Evolutionary conservation across 495 filamentous ascomycete species (phyloP).

Genomic region (Penicillium longicatenatum): DNA sequence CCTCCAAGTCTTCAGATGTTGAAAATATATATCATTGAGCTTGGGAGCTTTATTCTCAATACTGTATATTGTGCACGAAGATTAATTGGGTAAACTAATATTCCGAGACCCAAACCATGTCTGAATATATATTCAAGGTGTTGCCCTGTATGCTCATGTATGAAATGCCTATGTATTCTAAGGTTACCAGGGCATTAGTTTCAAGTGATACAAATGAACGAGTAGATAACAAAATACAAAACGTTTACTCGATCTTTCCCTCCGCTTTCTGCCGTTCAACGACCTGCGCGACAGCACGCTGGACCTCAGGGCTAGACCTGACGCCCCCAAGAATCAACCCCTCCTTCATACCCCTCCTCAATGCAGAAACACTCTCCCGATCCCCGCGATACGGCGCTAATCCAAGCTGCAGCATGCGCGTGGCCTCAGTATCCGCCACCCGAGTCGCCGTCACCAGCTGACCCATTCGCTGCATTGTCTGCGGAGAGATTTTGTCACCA

Average conservation of each 20-base stretch:
- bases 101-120: too few species aligned
- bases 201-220: too few species aligned
- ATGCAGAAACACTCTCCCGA: conserved; percentile 54
- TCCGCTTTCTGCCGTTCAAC: conserved; percentile 53
- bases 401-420: conserved; percentile 71
- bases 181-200: too few species aligned
- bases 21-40: too few species aligned
- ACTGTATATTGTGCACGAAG: too few species aligned
- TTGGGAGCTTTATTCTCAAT: too few species aligned
- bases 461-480: conserved; percentile 42
- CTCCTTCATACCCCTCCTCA: conserved; percentile 70
- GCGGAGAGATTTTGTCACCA: conserved; percentile 30
- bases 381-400: conserved; percentile 82
- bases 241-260: conserved; percentile 18
- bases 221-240: too few species aligned
- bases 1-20: too few species aligned
- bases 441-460: conserved; percentile 50
- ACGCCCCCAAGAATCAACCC: conserved; percentile 78
- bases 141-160: too few species aligned
- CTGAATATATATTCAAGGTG: too few species aligned
- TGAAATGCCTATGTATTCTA: too few species aligned
- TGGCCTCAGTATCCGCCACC: conserved; percentile 65
- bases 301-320: conserved; percentile 70
- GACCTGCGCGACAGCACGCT: conserved; percentile 67
- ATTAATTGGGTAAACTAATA: too few species aligned